Evolutionary conservation across 75 land plant species (phyloP).

Genomic region (Pseudotsuga menziesii): DNA sequence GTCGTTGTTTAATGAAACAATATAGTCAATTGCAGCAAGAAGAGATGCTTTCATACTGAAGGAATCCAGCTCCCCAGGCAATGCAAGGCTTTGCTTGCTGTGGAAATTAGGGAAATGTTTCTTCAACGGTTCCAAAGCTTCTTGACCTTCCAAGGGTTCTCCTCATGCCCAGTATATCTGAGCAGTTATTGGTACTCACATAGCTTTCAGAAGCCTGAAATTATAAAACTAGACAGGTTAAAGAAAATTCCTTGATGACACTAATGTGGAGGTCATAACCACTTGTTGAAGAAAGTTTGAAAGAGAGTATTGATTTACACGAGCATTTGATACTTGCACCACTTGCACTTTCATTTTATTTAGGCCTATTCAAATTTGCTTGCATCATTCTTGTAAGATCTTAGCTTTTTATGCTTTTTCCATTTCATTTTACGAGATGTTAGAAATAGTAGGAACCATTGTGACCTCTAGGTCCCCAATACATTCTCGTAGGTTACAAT

Average conservation of each 20-base stretch:
- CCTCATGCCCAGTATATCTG: constrained; percentile 83
- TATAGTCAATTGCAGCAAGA: constrained; percentile 88
- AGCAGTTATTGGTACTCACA: constrained; percentile 49
- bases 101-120: constrained; percentile 60
- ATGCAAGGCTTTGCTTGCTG: constrained; percentile 67
- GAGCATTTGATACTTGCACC: too few species aligned
- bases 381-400: too few species aligned
- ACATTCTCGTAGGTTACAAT: too few species aligned
- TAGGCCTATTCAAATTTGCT: too few species aligned
- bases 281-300: too few species aligned
- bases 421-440: too few species aligned
- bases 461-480: too few species aligned
- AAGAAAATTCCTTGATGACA: background rate
- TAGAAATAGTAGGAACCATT: too few species aligned
- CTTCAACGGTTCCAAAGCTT: constrained; percentile 55
- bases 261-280: too few species aligned
- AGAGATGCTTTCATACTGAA: constrained; percentile 52
- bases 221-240: background rate
- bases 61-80: constrained; percentile 60
- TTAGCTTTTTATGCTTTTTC: too few species aligned
- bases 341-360: too few species aligned
- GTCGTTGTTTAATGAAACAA: constrained; percentile 68
- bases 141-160: constrained; percentile 61
- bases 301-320: too few species aligned
- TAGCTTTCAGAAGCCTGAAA: constrained; percentile 49